Base-by-base conservation (phyloP, 768 basidiomycete genomes). In the Auriscalpium microsporum region DNA sequence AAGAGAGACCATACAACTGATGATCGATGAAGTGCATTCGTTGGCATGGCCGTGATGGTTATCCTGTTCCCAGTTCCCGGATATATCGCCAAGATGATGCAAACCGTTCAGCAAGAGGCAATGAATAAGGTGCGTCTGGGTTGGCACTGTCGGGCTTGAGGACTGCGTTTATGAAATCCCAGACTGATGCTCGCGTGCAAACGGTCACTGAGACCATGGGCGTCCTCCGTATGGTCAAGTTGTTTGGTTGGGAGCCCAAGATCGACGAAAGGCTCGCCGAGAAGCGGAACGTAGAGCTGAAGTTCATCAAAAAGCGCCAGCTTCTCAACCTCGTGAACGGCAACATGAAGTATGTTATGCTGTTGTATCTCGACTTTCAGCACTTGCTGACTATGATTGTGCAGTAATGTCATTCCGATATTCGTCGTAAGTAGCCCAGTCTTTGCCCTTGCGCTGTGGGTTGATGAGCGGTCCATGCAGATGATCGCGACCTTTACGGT, bases 201-300 rank as follows among this genome's bases (percentile, higher is more conserved):
- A 61, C 65, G 2, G 69, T 77, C 56, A 75, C 76, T 8, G 78
- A 79, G 60, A 73, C 65, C 14, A 62, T 75, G 55, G 61, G 62
- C 17, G 67, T 73, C 55, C 55, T 78, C 8, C 72, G 77, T 16
- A 77, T 79, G 73, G 65, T 79, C 66, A 80, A 80, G 67, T 69
- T 87, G 45, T 87, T 89, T 61, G 86, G 76, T 8, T 79, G 86
- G 77, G 77, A 83, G 62, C 69, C 71, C 11, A 76, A 76, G 58
- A 74, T 75, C 48, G 53, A 73, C 17, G 73, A 23, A 16, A 54
- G 51, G 16, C 14, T 63, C n/a, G 58, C 56, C 1, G 62, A 63
- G 44, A 73, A 73, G 59, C 68, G 76, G 50, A 72, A 72, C 37
- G 64, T 64, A 6, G 76, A 78, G 62, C 61, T 78, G 42, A 52